phyloP scores from a whole-genome alignment of 2,329 filamentous ascomycete genomes.

The Pleurostoma richardsiae region DNA sequence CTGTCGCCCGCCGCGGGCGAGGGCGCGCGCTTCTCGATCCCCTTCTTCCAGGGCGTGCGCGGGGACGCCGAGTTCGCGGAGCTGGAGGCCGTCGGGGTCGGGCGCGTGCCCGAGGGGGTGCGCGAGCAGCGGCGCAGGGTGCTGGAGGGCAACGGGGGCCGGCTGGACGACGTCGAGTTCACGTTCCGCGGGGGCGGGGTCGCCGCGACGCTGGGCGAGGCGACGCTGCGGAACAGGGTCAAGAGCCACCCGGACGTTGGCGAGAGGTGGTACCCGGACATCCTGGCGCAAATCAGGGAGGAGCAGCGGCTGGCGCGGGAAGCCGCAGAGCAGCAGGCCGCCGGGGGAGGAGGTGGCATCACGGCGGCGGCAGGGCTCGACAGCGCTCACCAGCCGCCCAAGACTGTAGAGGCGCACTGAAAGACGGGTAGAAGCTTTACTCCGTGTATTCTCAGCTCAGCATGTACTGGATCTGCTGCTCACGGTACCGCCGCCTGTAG shows the following conservation, averaged over 20 bases:
- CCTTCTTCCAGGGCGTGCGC: constrained; percentile 84
- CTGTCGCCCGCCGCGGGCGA: constrained; percentile 65
- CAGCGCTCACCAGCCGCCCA: constrained; percentile 14
- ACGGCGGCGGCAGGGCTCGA: neutral
- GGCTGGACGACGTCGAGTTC: constrained; percentile 76
- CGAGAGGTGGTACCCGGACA: constrained; percentile 71
- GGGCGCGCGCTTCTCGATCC: constrained; percentile 72
- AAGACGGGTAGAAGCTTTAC: neutral
- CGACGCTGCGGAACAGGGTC: constrained; percentile 76
- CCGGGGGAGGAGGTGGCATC: constrained; percentile 7
- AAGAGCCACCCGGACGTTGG: constrained; percentile 87
- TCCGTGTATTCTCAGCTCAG: too few relatives aligned
- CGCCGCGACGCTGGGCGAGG: constrained; percentile 70
- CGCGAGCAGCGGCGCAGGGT: constrained; percentile 56
- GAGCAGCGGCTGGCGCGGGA: constrained; percentile 43
- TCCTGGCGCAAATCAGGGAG: constrained; percentile 50
- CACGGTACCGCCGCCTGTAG: too few relatives aligned
- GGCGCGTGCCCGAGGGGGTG: constrained; percentile 55
- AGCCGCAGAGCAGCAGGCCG: constrained; percentile 9
- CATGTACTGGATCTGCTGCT: too few relatives aligned
- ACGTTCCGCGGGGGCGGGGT: constrained; percentile 69
- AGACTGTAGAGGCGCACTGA: constrained; percentile 33
- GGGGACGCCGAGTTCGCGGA: constrained; percentile 76
- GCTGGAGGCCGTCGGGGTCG: constrained; percentile 58
- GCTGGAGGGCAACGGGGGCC: constrained; percentile 49